Percentiles rank a stretch among this genome's conserved stretches.
phyloP scores from a whole-genome alignment of 345 rosid species.

The Acer saccharum region DNA sequence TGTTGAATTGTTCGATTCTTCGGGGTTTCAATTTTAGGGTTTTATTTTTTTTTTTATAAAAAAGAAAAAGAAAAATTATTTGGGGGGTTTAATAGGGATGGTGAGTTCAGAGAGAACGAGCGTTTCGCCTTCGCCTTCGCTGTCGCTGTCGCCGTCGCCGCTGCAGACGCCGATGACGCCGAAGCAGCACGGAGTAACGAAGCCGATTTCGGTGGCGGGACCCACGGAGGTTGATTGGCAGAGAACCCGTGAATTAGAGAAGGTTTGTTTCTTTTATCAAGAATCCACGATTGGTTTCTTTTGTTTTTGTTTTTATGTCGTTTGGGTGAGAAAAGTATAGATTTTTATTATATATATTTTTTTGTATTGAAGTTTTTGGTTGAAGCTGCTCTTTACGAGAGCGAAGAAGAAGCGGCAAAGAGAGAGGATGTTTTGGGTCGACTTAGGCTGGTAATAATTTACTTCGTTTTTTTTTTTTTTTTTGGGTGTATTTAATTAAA shows the following conservation, averaged over 20 bases:
- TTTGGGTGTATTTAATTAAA: background rate
- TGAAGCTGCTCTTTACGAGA: constrained; percentile 61
- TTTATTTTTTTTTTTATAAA: background rate
- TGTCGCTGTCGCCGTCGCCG: background rate
- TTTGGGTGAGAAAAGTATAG: background rate
- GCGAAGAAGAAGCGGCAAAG: constrained; percentile 53
- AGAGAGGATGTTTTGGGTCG: constrained; percentile 55
- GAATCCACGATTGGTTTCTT: background rate
- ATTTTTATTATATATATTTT: background rate
- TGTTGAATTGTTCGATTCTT: background rate
- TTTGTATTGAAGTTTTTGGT: constrained; percentile 46
- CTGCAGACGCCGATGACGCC: background rate
- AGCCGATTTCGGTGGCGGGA: constrained; percentile 63
- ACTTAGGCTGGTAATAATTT: constrained; percentile 42
- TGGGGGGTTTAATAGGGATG: constrained; percentile 23
- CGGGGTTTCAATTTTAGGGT: background rate
- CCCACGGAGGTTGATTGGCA: constrained; percentile 56
- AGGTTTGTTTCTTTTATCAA: constrained; percentile 31
- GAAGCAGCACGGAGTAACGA: constrained; percentile 50
- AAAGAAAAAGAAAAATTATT: background rate
- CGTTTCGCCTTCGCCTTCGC: constrained; percentile 21
- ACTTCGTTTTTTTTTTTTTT: background rate
- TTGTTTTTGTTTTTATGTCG: background rate
- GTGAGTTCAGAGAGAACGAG: constrained; percentile 47
- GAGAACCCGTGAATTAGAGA: constrained; percentile 50